These are phyloP conservation scores for Paraphaeosphaeria sporulosa DNA, from an alignment of 2,329 filamentous ascomycete genomes.

Conservation along the genomic window DNA sequence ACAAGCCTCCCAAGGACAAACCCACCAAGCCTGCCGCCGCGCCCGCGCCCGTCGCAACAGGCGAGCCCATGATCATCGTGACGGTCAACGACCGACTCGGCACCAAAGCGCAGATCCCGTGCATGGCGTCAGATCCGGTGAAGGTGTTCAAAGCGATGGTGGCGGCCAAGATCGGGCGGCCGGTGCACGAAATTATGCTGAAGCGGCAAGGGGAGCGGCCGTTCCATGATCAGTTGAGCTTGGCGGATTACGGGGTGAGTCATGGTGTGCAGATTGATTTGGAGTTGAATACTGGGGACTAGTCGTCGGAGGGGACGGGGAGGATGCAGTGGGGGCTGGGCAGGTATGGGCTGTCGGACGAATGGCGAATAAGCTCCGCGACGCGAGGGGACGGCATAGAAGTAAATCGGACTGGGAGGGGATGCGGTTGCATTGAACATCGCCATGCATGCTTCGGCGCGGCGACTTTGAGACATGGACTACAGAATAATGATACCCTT, in stretches of 20 bases:
- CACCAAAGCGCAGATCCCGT: conserved; percentile 94
- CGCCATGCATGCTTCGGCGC: too few relatives aligned
- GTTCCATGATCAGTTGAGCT: conserved; percentile 87
- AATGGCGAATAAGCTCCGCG: too few relatives aligned
- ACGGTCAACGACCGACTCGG: conserved; percentile 94
- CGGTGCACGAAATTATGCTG: conserved; percentile 89
- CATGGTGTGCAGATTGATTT: conserved; percentile 76
- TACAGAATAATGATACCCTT: conserved; percentile 3
- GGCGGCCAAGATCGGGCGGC: conserved; percentile 84
- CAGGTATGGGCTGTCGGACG: too few relatives aligned
- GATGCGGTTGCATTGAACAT: too few relatives aligned
- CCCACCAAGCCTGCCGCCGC: conserved; percentile 32
- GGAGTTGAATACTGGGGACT: conserved; percentile 49
- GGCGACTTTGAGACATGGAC: too few relatives aligned
- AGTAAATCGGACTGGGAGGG: too few relatives aligned
- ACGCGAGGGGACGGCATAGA: too few relatives aligned
- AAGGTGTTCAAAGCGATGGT: conserved; percentile 91
- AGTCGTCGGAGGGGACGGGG: conserved; percentile 3
- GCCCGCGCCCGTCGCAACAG: conserved; percentile 26
- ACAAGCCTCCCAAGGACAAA: conserved; percentile 39
- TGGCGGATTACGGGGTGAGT: conserved; percentile 93
- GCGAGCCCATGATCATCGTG: conserved; percentile 90
- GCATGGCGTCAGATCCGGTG: conserved; percentile 82
- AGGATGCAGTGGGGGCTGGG: too few relatives aligned
- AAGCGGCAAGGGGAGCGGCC: conserved; percentile 91